Evolutionary conservation across 2,329 filamentous ascomycete species (phyloP).

Genomic region (Zasmidium cellare): DNA sequence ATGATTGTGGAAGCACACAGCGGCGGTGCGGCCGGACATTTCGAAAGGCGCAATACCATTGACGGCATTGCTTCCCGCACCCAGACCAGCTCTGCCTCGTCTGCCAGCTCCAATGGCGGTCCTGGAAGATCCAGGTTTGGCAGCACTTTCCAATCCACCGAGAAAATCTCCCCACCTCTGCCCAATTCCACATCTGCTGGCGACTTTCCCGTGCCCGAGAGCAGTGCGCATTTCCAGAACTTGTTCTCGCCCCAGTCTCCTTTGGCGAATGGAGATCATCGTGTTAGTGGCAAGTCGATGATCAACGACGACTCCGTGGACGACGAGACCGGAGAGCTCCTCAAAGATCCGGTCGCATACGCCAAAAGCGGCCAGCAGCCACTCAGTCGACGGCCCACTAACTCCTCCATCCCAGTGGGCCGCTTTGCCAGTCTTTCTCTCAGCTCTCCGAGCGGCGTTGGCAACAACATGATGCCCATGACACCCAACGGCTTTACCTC

Average conservation of each 20-base stretch:
- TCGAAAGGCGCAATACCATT: constrained; percentile 52
- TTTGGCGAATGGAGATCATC: constrained; percentile 64
- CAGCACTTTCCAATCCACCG: constrained; percentile 61
- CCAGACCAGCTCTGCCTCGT: constrained; percentile 47
- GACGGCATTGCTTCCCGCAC: constrained; percentile 49
- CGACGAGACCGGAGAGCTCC: constrained; percentile 70
- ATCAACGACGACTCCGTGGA: constrained; percentile 70
- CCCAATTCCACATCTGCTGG: constrained; percentile 54
- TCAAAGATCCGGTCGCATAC: constrained; percentile 71
- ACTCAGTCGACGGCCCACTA: constrained; percentile 61
- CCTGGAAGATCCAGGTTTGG: constrained; percentile 56
- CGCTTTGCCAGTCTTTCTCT: constrained; percentile 71
- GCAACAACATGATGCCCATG: constrained; percentile 49
- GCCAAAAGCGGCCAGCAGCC: constrained; percentile 65
- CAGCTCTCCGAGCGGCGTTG: constrained; percentile 58
- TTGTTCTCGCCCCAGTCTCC: constrained; percentile 74
- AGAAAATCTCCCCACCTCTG: constrained; percentile 61
- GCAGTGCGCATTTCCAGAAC: constrained; percentile 57
- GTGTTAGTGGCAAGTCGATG: constrained; percentile 67
- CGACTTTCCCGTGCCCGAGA: constrained; percentile 62
- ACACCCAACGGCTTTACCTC: constrained; percentile 56
- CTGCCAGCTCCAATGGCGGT: constrained; percentile 44
- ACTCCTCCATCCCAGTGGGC: constrained; percentile 66
- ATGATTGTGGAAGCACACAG: constrained; percentile 59
- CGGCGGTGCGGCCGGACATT: constrained; percentile 17